Evolutionary conservation across 306 rosid genomes (phyloP).

Genomic region (Cucumis hystrix): DNA sequence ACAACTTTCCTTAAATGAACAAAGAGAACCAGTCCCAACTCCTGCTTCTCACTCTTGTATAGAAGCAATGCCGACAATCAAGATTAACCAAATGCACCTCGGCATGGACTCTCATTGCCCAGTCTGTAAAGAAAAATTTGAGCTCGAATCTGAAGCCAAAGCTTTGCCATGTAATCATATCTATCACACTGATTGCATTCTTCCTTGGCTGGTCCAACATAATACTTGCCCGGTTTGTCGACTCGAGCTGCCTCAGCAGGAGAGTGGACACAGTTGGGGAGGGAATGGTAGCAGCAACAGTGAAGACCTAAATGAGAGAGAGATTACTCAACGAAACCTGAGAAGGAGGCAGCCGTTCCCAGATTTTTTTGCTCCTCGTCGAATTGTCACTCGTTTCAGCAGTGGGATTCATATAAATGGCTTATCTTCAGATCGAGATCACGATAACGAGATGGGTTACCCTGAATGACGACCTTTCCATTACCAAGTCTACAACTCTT

Average conservation of each 20-base stretch:
- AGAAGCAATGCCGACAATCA: constrained; percentile 64
- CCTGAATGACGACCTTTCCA: constrained; percentile 24
- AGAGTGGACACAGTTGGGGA: constrained; percentile 13
- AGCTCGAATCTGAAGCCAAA: constrained; percentile 58
- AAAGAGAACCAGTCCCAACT: constrained; percentile 34
- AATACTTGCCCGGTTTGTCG: constrained; percentile 87
- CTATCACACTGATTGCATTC: constrained; percentile 69
- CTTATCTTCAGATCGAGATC: constrained; percentile 28
- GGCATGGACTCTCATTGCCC: constrained; percentile 59
- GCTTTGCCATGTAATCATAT: constrained; percentile 79
- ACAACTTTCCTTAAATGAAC: constrained; percentile 48
- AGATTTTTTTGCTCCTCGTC: constrained; percentile 29
- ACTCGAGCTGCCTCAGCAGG: constrained; percentile 48
- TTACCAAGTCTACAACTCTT: background rate
- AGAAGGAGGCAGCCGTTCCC: constrained; percentile 45
- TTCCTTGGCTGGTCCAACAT: constrained; percentile 71
- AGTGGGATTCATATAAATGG: constrained; percentile 21
- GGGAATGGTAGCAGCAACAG: background rate
- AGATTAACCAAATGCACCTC: constrained; percentile 44
- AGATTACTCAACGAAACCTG: constrained; percentile 19
- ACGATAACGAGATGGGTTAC: constrained; percentile 25
- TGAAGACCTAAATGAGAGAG: constrained; percentile 18
- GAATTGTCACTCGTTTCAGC: constrained; percentile 16
- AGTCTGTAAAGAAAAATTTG: constrained; percentile 58
- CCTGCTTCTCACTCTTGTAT: constrained; percentile 59